A percentile compares a stretch with the other conserved stretches of the same genome.
These are phyloP conservation scores for Hyphopichia fennica DNA, from an alignment of 1,139 yeast species.

Conservation along the genomic window DNA sequence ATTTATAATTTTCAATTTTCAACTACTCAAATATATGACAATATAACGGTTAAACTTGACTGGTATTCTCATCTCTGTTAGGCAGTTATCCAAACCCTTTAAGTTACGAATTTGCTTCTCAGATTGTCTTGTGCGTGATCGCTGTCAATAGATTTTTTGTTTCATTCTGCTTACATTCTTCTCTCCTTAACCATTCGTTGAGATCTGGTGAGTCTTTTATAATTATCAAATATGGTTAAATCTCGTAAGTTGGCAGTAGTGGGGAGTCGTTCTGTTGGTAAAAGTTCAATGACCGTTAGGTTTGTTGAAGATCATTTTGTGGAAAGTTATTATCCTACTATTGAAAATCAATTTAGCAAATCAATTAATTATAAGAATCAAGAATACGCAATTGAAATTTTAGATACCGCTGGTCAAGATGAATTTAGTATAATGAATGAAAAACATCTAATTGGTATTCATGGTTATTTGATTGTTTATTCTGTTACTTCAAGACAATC, in stretches of 20 bases:
- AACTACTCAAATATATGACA: too few relatives aligned
- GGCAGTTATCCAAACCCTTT: too few relatives aligned
- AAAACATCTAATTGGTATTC: slow-evolving; percentile 79
- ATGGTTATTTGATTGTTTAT: slow-evolving; percentile 81
- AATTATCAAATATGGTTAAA: slow-evolving; percentile 29
- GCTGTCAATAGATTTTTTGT: too few relatives aligned
- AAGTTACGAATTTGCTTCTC: too few relatives aligned
- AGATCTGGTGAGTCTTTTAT: too few relatives aligned
- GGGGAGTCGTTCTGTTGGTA: slow-evolving; percentile 89
- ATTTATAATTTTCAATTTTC: too few relatives aligned
- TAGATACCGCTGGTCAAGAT: slow-evolving; percentile 96
- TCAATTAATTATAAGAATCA: slow-evolving; percentile 68
- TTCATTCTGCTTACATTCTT: too few relatives aligned
- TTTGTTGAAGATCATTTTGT: slow-evolving; percentile 88
- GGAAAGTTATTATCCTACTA: slow-evolving; percentile 89
- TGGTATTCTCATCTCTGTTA: too few relatives aligned
- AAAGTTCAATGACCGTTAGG: slow-evolving; percentile 82
- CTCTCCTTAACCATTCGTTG: too few relatives aligned
- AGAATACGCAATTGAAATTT: slow-evolving; percentile 79
- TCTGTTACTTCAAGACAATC: slow-evolving; percentile 79
- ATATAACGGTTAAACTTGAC: too few relatives aligned
- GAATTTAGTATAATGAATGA: slow-evolving; percentile 84
- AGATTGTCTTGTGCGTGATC: too few relatives aligned
- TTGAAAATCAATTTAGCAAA: slow-evolving; percentile 85
- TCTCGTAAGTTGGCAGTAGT: slow-evolving; percentile 85